Evolutionary conservation across 129 eudicot species (phyloP).

Genomic region (Lactuca sativa): DNA sequence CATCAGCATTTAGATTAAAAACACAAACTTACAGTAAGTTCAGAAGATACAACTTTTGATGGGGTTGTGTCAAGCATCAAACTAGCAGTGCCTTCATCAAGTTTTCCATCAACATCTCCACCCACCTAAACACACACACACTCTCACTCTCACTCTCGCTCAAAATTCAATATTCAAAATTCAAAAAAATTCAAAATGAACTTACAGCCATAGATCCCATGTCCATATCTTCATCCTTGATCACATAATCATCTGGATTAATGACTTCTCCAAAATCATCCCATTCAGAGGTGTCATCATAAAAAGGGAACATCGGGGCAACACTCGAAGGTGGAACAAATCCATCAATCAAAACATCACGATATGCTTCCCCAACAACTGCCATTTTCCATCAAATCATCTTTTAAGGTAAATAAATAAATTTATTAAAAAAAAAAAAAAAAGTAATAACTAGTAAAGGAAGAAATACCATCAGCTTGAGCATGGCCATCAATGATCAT

Average conservation of each 20-base stretch:
- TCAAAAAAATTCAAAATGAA: constrained; percentile 7
- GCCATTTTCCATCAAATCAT: too few relatives aligned
- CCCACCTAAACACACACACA: constrained; percentile 45
- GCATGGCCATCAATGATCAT: constrained; percentile 73
- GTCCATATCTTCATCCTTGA: constrained; percentile 84
- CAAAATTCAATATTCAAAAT: background rate
- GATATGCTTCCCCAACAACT: constrained; percentile 50
- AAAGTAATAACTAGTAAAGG: background rate
- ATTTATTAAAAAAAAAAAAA: too few relatives aligned
- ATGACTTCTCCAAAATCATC: constrained; percentile 98
- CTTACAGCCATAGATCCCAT: constrained; percentile 60
- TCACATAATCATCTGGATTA: constrained; percentile 86
- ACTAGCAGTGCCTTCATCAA: constrained; percentile 87
- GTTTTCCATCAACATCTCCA: constrained; percentile 83
- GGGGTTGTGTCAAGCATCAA: constrained; percentile 87
- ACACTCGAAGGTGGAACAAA: constrained; percentile 76
- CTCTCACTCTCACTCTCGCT: background rate
- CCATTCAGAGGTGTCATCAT: constrained; percentile 70
- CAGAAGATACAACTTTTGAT: constrained; percentile 89
- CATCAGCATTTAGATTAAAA: background rate
- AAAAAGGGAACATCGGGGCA: constrained; percentile 93
- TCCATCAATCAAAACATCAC: constrained; percentile 82
- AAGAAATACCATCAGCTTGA: constrained; percentile 55
- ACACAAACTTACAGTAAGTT: constrained; percentile 68
- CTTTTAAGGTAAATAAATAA: too few relatives aligned